These are phyloP conservation scores for Yamadazyma sp. DNA, from an alignment of 805 yeast species.

Conservation along the genomic window DNA sequence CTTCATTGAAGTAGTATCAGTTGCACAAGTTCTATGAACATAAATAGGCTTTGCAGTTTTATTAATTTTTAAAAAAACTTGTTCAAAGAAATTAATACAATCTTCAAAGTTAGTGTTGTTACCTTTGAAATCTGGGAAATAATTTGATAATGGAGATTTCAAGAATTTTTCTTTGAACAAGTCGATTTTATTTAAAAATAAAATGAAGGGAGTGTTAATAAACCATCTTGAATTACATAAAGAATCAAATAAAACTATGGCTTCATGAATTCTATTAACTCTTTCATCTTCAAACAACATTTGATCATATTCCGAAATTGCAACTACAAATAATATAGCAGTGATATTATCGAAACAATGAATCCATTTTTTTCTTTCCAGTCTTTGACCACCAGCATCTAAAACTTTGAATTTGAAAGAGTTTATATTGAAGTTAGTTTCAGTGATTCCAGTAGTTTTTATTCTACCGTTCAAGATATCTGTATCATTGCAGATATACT, in stretches of 20 bases:
- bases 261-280: conserved; percentile 88
- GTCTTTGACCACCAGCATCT: conserved; percentile 96
- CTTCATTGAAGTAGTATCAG: conserved; percentile 84
- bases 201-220: conserved; percentile 76
- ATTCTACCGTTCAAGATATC: conserved; percentile 90
- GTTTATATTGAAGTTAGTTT: conserved; percentile 68
- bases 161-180: conserved; percentile 68
- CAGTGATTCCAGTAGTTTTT: conserved; percentile 94
- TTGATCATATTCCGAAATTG: conserved; percentile 91
- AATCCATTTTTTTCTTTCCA: conserved; percentile 91
- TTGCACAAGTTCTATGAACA: conserved; percentile 92
- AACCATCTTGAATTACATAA: conserved; percentile 87
- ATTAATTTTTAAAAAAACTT: conserved; percentile 61
- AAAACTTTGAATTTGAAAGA: conserved; percentile 68
- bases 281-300: conserved; percentile 83
- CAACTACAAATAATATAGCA: conserved; percentile 82
- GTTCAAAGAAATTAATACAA: conserved; percentile 70
- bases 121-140: conserved; percentile 79
- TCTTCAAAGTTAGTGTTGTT: conserved; percentile 57
- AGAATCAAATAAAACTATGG: conserved; percentile 78
- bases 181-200: conserved; percentile 88
- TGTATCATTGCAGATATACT: conserved; percentile 69
- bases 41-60: conserved; percentile 73
- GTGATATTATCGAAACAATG: conserved; percentile 91
- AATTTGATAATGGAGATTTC: conserved; percentile 61